phyloP scores from a whole-genome alignment of 352 stramenopile genomes.

The Pythium insidiosum region DNA sequence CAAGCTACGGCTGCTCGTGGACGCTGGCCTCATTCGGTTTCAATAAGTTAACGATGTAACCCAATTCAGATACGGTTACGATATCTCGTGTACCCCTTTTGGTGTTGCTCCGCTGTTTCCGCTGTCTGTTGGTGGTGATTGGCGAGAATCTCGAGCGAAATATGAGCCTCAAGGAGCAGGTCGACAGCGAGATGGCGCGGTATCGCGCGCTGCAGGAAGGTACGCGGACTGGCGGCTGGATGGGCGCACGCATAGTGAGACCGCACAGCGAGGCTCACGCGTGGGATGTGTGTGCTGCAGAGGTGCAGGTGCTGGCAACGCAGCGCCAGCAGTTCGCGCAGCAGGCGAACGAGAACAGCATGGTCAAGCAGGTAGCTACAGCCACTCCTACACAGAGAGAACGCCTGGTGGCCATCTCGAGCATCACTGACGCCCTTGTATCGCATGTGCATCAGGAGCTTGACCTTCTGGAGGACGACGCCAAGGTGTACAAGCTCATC shows the following conservation, averaged over 20 bases:
- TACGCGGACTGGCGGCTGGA: constrained; percentile 10
- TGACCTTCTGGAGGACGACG: constrained; percentile 76
- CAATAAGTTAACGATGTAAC: constrained; percentile 2
- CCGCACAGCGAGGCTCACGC: background rate
- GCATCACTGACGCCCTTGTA: background rate
- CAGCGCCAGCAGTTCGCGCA: constrained; percentile 89
- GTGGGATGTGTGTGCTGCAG: constrained; percentile 9
- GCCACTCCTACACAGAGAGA: too few species aligned
- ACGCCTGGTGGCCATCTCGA: background rate
- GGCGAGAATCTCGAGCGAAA: constrained; percentile 6
- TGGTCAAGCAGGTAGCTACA: constrained; percentile 92
- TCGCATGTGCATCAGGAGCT: constrained; percentile 40
- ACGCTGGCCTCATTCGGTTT: constrained; percentile 54
- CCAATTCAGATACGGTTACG: background rate
- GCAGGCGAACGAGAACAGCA: constrained; percentile 95
- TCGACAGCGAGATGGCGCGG: constrained; percentile 84
- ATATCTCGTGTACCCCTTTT: background rate
- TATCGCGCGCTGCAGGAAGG: constrained; percentile 91
- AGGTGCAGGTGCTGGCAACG: constrained; percentile 75
- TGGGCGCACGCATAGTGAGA: background rate
- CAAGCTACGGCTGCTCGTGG: constrained; percentile 47
- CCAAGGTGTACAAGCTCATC: constrained; percentile 94
- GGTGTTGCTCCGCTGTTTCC: too few species aligned
- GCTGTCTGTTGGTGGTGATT: too few species aligned
- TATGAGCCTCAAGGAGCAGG: constrained; percentile 55